Evolutionary conservation across 441 rosid species (phyloP), one percentile per base, ranked within the genome.

Genomic region (Melastoma candidum): DNA sequence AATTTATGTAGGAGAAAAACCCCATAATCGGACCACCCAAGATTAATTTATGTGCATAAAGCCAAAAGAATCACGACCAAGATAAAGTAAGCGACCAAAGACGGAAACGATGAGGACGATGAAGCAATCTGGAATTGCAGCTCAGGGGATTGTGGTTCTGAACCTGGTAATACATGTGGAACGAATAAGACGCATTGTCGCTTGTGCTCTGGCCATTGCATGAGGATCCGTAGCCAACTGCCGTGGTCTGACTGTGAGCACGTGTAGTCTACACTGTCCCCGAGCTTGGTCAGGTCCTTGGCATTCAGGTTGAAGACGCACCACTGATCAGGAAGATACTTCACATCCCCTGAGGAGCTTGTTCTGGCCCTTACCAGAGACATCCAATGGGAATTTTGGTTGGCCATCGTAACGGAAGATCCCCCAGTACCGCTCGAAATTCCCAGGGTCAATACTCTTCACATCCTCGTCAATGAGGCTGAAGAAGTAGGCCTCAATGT

Each of bases 381-480:
- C 47, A 72, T 80, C 96, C 11, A 94, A 44, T 0, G 75, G 67
- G 50, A 76, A 94, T 51, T 89, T 89, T 1, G 97, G 85, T 54
- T 87, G 85, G 11, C 97, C 97, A 1, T 94, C 96, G 11, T 62
- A 89, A 22, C 69, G 64, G 14, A 87, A 87, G 14, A 93, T 71
- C 8, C 99, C 99, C 99, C 99, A 93, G 12, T 93, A 90, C 26
- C 97, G 87, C 79, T 93, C 97, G n/a, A 85, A 94, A 49, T 61
- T 71, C 2, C 99, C 97, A 0, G 96, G 99, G 1, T 75, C 94
- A 9, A 85, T 67, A 51, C 92, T 90, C 66, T 94, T 17, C 22
- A 89, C 1, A 75, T 94, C 89, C 69, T 94, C 99, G 11, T 90
- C 99, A 17, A 94, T 71, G 46, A 85, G 70, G 44, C 87, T 71